Conservation (phyloP, 2,329 filamentous ascomycete species). For the Lecanoromycetidae sp. region DNA sequence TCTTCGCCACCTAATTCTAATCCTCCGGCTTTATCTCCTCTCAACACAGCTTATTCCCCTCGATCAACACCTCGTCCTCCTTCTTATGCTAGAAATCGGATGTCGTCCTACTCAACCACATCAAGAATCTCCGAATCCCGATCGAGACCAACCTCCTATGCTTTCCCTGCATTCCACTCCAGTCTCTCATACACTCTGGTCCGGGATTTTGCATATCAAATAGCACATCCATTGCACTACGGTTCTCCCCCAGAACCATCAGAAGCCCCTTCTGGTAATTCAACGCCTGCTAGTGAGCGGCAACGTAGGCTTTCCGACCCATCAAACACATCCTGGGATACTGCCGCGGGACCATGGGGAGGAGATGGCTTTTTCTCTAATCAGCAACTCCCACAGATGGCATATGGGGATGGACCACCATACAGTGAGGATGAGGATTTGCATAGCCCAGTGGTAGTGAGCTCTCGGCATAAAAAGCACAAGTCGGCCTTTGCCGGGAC, state of each 20-base stretch:
- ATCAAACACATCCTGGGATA: conserved; percentile 63
- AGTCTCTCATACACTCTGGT: conserved; percentile 81
- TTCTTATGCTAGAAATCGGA: conserved; percentile 65
- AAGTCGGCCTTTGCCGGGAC: conserved; percentile 51
- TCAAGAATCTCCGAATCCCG: conserved; percentile 46
- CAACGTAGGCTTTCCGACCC: conserved; percentile 67
- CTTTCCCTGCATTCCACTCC: conserved; percentile 73
- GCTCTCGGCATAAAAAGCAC: conserved; percentile 73
- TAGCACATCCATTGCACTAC: conserved; percentile 78
- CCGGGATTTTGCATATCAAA: conserved; percentile 87
- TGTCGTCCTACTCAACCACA: conserved; percentile 70
- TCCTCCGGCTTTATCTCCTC: conserved; percentile 35
- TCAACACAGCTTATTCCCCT: conserved; percentile 38
- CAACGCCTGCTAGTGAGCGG: conserved; percentile 72
- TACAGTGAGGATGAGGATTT: conserved; percentile 95
- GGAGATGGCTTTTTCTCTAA: conserved; percentile 15
- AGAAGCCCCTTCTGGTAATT: conserved; percentile 59
- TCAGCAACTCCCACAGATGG: conserved; percentile 55
- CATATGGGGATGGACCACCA: conserved; percentile 77
- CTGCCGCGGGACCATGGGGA: conserved; percentile 38
- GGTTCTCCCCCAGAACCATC: conserved; percentile 70
- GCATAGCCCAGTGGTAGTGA: conserved; percentile 75
- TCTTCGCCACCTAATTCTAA: conserved; percentile 26
- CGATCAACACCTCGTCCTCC: conserved; percentile 56
- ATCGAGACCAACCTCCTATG: conserved; percentile 68